Base-by-base conservation (phyloP, 306 rosid species). In the Parietaria judaica region DNA sequence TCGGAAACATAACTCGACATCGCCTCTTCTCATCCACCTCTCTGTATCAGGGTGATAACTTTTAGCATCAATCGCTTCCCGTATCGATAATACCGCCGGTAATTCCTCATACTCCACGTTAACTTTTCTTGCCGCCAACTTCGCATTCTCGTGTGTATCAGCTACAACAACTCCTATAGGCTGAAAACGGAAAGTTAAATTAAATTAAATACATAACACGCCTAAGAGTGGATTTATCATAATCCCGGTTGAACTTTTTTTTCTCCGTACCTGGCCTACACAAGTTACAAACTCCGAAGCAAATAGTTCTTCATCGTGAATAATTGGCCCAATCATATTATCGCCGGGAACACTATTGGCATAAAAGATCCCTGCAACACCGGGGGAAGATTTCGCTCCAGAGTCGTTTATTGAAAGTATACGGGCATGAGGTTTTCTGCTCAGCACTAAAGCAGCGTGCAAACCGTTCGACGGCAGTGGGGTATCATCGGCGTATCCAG, bases 61-160 rank as follows among this genome's bases (percentile, higher is more conserved):
- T 53, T 66, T 67, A 71, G 95, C 95, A 63, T 75, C 15, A 41
- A 92, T 39, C 59, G 98, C 98, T n/a, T 92, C 98, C 78, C 75
- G 71, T 76, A 88, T 88, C 39, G 94, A 85, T 53, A 92, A 72
- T 67, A 92, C 74, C 39, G 95, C 88, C 36, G 92, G 95, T 63
- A 86, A 92, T 68, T 92, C 96, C 78, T 77, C 90, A 68, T 92
- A 88, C 68, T 82, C 85, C 17, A 92, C 71, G 37, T 62, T 76
- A 67, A 92, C 94, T 69, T 78, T 80, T 60, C 69, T 65, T 65
- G 88, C 95, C 17, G 96, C 95, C 68, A 74, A 46, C 78, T 86
- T 92, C 66, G 95, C 98, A 60, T 88, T 86, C 80, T 92, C 98
- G 79, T 92, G 96, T 43, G 94, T 88, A 80, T 86, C 96, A 14